These are phyloP conservation scores for Leucaena leucocephala DNA, from an alignment of 306 rosid genomes.

Conservation along the genomic window DNA sequence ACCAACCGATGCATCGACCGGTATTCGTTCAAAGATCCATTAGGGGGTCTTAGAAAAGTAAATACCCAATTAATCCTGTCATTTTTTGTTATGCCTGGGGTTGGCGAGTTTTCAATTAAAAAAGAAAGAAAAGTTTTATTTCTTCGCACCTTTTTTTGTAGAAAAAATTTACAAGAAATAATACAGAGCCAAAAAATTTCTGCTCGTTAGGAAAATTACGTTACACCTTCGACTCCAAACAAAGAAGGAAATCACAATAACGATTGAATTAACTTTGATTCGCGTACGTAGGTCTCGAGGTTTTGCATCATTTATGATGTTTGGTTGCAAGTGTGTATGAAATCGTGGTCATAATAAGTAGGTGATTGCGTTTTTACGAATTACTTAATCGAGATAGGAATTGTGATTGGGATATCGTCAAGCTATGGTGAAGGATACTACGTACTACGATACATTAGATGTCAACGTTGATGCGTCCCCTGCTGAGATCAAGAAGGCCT, in stretches of 20 bases:
- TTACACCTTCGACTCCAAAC: not conserved
- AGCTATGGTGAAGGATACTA: conserved; percentile 66
- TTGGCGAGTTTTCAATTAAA: too few species aligned
- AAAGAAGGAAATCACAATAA: too few species aligned
- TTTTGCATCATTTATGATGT: not conserved
- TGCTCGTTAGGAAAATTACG: not conserved
- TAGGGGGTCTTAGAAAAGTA: too few species aligned
- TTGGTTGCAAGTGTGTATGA: not conserved
- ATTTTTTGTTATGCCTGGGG: too few species aligned
- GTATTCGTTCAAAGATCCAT: too few species aligned
- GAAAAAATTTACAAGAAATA: too few species aligned
- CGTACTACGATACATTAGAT: conserved; percentile 59
- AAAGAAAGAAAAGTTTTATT: too few species aligned
- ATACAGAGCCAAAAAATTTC: not conserved
- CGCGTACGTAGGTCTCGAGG: not conserved
- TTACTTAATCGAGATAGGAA: conserved; percentile 19
- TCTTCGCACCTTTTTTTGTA: too few species aligned
- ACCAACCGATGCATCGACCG: too few species aligned
- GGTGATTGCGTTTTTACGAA: not conserved
- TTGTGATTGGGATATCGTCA: not conserved
- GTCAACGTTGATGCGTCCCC: conserved; percentile 57
- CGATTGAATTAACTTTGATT: too few species aligned
- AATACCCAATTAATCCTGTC: too few species aligned
- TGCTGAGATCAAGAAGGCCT: conserved; percentile 66
- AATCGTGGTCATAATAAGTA: not conserved